These are phyloP conservation scores for Phlebiopsis gigantea DNA, from an alignment of 768 basidiomycete species.

Conservation along the genomic window DNA sequence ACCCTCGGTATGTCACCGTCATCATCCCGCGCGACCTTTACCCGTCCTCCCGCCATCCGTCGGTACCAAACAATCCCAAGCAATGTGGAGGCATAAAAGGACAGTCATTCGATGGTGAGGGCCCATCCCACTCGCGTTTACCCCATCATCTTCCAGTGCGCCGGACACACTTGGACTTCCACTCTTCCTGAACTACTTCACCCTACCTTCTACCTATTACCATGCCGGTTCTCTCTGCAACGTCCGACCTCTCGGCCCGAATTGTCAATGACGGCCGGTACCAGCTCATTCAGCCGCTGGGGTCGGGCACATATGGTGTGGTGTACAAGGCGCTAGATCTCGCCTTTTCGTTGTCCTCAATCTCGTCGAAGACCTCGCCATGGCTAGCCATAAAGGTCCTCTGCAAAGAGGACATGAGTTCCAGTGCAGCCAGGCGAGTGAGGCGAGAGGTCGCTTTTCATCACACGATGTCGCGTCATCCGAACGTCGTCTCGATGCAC, in stretches of 20 bases:
- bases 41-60: not conserved
- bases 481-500: constrained; percentile 67
- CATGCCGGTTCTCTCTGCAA: constrained; percentile 1
- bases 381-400: constrained; percentile 17
- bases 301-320: constrained; percentile 19
- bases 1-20: not conserved
- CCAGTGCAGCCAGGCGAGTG: not conserved
- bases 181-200: not conserved
- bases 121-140: not conserved
- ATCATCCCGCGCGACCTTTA: not conserved
- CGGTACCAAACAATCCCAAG: not conserved
- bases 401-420: constrained; percentile 6
- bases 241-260: constrained; percentile 17
- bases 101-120: not conserved
- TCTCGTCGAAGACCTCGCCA: constrained; percentile 1
- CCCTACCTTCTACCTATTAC: not conserved
- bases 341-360: not conserved
- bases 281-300: constrained; percentile 17
- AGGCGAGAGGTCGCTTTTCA: constrained; percentile 62
- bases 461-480: constrained; percentile 47
- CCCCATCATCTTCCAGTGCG: constrained; percentile 6
- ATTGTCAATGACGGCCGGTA: constrained; percentile 15
- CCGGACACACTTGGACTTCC: constrained; percentile 8
- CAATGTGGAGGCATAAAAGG: not conserved
- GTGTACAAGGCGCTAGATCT: constrained; percentile 19